Percentiles rank a stretch among this genome's conserved stretches.
phyloP scores from a whole-genome alignment of 1,139 yeast genomes.

The Kodamaea alishanica region DNA sequence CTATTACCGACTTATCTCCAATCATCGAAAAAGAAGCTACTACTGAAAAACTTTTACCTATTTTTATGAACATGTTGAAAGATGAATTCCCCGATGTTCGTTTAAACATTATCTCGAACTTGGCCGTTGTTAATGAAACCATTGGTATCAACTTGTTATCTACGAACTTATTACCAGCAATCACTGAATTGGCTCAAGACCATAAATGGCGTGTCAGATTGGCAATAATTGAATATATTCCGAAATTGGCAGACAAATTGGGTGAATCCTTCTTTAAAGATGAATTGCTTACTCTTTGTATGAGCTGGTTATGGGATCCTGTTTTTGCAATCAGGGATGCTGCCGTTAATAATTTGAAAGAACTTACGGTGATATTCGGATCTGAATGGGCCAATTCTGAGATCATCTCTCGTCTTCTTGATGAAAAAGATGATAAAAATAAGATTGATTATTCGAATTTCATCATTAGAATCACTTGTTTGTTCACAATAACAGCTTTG shows the following conservation, averaged over 20 bases:
- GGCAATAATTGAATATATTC: slow-evolving; percentile 96
- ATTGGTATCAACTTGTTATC: slow-evolving; percentile 87
- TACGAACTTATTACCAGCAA: slow-evolving; percentile 89
- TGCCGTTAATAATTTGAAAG: slow-evolving; percentile 79
- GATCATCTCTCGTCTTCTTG: slow-evolving; percentile 71
- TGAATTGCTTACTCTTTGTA: slow-evolving; percentile 83
- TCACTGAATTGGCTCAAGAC: slow-evolving; percentile 93
- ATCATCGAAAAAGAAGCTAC: slow-evolving; percentile 82
- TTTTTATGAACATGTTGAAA: slow-evolving; percentile 87
- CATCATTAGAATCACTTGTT: slow-evolving; percentile 85
- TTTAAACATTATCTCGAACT: slow-evolving; percentile 85
- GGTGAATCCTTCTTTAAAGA: slow-evolving; percentile 92
- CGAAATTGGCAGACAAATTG: slow-evolving; percentile 90
- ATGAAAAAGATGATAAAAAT: slow-evolving; percentile 26
- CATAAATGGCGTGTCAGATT: slow-evolving; percentile 96
- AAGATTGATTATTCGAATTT: slow-evolving; percentile 60
- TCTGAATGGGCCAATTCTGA: slow-evolving; percentile 89
- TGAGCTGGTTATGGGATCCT: slow-evolving; percentile 98
- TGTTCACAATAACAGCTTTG: slow-evolving; percentile 80
- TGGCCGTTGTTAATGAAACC: slow-evolving; percentile 88
- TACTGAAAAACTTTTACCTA: slow-evolving; percentile 78
- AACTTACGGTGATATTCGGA: slow-evolving; percentile 83
- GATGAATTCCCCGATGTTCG: slow-evolving; percentile 98
- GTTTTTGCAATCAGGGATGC: slow-evolving; percentile 97
- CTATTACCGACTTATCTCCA: slow-evolving; percentile 84